Conservation (phyloP, 345 rosid genomes). For the Eutrema japonicum region DNA sequence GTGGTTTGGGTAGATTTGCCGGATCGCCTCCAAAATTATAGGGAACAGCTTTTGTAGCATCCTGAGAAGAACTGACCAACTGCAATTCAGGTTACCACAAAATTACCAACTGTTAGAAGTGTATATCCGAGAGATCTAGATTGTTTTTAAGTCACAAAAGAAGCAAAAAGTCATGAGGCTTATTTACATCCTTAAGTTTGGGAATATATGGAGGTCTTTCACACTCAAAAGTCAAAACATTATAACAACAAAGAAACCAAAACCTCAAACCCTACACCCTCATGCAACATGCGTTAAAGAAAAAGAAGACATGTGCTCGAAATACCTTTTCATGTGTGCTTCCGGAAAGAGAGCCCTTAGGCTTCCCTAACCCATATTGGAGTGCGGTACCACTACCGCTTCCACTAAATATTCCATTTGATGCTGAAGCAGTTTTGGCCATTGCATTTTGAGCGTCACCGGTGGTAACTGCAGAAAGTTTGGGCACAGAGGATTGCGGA, state of each 20-base stretch:
- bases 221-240: neutral
- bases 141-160: neutral
- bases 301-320: constrained; percentile 12
- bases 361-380: constrained; percentile 46
- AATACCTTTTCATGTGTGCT: constrained; percentile 52
- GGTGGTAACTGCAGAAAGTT: constrained; percentile 44
- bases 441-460: constrained; percentile 39
- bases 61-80: constrained; percentile 48
- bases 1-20: constrained; percentile 51
- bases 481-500: constrained; percentile 42
- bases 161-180: neutral
- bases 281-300: constrained; percentile 3
- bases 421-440: constrained; percentile 43
- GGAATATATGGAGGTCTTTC: neutral
- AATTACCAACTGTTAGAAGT: neutral
- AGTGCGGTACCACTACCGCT: constrained; percentile 37
- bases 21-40: constrained; percentile 42
- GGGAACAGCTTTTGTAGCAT: constrained; percentile 39
- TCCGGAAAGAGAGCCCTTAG: constrained; percentile 42
- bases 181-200: constrained; percentile 5
- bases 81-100: constrained; percentile 21
- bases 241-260: neutral
- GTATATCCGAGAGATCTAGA: neutral
- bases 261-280: neutral
- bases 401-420: constrained; percentile 38